These are phyloP conservation scores for Diplodia seriata DNA, from an alignment of 2,329 filamentous ascomycete genomes.

Conservation along the genomic window DNA sequence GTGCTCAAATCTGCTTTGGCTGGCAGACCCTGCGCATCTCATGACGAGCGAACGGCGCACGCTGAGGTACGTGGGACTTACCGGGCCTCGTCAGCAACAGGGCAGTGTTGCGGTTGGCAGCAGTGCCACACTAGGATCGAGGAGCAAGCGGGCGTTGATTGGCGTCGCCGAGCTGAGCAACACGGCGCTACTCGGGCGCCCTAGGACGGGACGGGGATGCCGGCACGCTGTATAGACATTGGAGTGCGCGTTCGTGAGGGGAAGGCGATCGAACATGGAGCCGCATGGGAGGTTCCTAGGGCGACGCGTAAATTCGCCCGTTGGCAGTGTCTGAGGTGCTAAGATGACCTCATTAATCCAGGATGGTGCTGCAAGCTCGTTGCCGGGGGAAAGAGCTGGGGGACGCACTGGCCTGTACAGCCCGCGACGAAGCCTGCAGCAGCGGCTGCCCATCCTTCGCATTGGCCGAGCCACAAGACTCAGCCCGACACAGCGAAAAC, in stretches of 20 bases:
- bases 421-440: constrained; percentile 23
- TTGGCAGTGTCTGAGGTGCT: neutral
- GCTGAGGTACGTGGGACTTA: neutral
- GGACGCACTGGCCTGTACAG: neutral
- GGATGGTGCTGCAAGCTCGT: constrained; percentile 9
- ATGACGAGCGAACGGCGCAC: constrained; percentile 21
- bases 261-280: constrained; percentile 3
- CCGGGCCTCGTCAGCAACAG: constrained; percentile 25
- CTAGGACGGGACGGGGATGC: neutral
- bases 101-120: constrained; percentile 18
- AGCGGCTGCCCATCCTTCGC: neutral
- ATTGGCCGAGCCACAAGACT: constrained; percentile 1
- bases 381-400: constrained; percentile 2
- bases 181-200: constrained; percentile 15
- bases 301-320: constrained; percentile 5
- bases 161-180: constrained; percentile 21
- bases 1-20: neutral
- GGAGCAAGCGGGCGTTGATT: constrained; percentile 12
- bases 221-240: neutral
- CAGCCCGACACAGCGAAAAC: constrained; percentile 10
- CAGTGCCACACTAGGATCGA: neutral
- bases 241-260: neutral
- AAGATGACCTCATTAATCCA: constrained; percentile 22
- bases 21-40: constrained; percentile 21
- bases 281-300: neutral